phyloP scores from a whole-genome alignment of 2,329 filamentous ascomycete species.

The Albophoma yamanashiensis region DNA sequence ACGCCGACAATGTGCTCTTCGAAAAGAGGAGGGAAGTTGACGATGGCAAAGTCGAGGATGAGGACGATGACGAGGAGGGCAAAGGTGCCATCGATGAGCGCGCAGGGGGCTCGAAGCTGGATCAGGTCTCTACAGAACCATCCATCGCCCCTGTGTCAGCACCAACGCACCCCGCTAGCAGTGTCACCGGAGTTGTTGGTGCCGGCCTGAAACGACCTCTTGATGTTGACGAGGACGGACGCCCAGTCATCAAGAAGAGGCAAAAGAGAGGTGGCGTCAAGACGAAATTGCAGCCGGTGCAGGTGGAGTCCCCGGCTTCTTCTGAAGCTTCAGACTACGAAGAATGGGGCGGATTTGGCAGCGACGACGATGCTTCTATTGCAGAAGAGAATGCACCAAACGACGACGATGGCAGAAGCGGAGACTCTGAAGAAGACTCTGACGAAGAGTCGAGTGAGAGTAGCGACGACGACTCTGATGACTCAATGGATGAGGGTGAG shows the following conservation, averaged over 20 bases:
- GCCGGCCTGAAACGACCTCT: conserved; percentile 81
- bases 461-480: conserved; percentile 15
- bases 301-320: conserved; percentile 27
- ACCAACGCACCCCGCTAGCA: conserved; percentile 1
- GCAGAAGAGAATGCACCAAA: conserved; percentile 11
- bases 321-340: conserved; percentile 29
- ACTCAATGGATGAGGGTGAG: conserved; percentile 19
- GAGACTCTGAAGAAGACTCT: conserved; percentile 10
- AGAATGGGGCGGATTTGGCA: conserved; percentile 53
- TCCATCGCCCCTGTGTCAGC: conserved; percentile 3
- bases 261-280: conserved; percentile 59
- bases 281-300: conserved; percentile 36
- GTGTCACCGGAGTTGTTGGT: conserved; percentile 34
- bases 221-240: conserved; percentile 67
- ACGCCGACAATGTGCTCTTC: conserved; percentile 38
- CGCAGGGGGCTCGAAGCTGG: conserved; percentile 6
- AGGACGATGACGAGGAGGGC: conserved; percentile 16
- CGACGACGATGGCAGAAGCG: conserved; percentile 16
- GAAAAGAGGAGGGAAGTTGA: conserved; percentile 20
- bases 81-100: conserved; percentile 9
- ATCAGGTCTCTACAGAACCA: neutral
- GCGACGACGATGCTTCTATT: conserved; percentile 26
- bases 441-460: conserved; percentile 21
- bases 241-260: conserved; percentile 72
- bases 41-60: conserved; percentile 20